A percentile compares a stretch with the other conserved stretches of the same genome.
These are phyloP conservation scores for Phaeomoniella chlamydospora DNA, from an alignment of 2,329 filamentous ascomycete genomes.

Conservation along the genomic window DNA sequence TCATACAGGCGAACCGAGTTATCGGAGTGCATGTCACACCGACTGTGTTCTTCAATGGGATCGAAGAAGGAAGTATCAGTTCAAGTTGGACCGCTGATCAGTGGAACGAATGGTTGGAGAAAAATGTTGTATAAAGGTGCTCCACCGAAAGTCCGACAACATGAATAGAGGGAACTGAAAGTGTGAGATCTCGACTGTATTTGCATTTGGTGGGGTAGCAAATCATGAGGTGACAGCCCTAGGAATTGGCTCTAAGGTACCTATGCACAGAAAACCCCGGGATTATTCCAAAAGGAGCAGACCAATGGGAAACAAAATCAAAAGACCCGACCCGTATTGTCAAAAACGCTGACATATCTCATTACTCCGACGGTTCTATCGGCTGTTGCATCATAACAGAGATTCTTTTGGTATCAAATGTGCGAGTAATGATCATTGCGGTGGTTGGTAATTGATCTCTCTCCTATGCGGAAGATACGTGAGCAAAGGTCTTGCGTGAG, in stretches of 20 bases:
- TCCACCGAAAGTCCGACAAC: too few species aligned
- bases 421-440: background rate
- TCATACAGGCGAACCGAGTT: conserved; percentile 46
- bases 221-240: conserved; percentile 3
- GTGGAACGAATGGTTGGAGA: conserved; percentile 72
- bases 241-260: conserved; percentile 1
- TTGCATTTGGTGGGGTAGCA: background rate
- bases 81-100: conserved; percentile 66
- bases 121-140: conserved; percentile 48
- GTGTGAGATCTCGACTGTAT: background rate
- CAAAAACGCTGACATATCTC: background rate
- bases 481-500: too few species aligned
- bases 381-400: background rate
- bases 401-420: background rate
- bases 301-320: conserved; percentile 1
- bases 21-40: conserved; percentile 82
- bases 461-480: too few species aligned
- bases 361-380: background rate
- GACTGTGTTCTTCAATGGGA: conserved; percentile 72
- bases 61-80: conserved; percentile 64
- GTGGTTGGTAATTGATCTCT: conserved; percentile 68
- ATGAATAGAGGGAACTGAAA: background rate
- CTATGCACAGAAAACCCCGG: background rate
- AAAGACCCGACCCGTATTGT: background rate
- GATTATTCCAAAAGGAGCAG: background rate